Evolutionary conservation across 208 protist genomes (phyloP).

Genomic region (Entamoeba moshkovskii): DNA sequence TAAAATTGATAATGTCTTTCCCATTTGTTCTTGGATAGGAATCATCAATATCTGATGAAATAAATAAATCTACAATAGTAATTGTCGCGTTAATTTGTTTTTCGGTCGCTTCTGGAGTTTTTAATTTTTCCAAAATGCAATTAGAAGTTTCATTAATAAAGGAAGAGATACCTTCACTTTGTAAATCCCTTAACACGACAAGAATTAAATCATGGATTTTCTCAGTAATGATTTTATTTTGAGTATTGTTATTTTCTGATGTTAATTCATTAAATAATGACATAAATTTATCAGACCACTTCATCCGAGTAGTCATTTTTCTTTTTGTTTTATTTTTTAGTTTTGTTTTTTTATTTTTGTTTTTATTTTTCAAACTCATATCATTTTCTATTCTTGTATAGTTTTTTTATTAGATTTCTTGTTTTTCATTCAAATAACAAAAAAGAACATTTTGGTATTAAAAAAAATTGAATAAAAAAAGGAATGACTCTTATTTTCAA

Average conservation of each 20-base stretch:
- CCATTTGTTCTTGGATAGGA: not conserved
- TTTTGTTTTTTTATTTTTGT: not conserved
- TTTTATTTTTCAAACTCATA: not conserved
- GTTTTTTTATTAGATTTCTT: no score
- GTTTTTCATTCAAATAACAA: no score
- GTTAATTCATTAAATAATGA: not conserved
- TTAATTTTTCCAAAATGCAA: not conserved
- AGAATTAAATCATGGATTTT: not conserved
- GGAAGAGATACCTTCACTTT: not conserved
- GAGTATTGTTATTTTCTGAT: not conserved
- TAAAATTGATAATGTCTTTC: not conserved
- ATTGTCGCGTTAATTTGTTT: not conserved
- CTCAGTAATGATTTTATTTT: not conserved
- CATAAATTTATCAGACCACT: not conserved
- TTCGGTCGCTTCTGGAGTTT: not conserved
- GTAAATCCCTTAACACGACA: not conserved
- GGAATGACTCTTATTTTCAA: no score
- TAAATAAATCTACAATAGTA: not conserved
- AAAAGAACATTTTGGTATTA: no score
- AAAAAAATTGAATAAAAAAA: no score
- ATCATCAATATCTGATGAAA: not conserved
- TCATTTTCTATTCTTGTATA: no score
- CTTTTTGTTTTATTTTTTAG: not conserved
- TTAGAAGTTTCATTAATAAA: not conserved
- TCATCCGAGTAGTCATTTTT: not conserved